A percentile compares a stretch with the other conserved stretches of the same genome.
Conservation (phyloP, 371 early-diverging fungal species). For the Apophysomyces elegans region DNA sequence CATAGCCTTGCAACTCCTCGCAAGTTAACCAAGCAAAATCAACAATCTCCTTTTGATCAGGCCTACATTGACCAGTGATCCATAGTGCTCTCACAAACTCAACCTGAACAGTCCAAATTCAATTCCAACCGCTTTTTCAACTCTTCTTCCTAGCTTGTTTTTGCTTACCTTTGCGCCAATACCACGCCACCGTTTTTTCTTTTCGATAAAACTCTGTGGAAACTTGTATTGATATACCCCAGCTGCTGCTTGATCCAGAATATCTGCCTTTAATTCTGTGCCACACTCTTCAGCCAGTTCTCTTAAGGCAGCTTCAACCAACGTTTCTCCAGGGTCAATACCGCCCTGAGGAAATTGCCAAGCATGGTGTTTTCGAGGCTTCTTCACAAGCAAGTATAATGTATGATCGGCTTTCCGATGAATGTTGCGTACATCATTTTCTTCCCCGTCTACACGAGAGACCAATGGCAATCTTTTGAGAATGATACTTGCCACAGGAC, state of each 20-base stretch:
- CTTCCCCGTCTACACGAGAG: neutral
- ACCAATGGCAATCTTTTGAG: constrained; percentile 14
- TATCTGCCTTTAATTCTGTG: constrained; percentile 69
- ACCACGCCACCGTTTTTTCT: constrained; percentile 20
- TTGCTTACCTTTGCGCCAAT: constrained; percentile 39
- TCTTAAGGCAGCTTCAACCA: constrained; percentile 76
- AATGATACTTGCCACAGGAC: constrained; percentile 29
- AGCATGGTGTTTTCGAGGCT: constrained; percentile 55
- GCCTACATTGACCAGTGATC: constrained; percentile 54
- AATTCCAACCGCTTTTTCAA: neutral
- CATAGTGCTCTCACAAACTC: constrained; percentile 39
- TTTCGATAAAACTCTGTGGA: constrained; percentile 37
- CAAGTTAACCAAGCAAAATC: constrained; percentile 89
- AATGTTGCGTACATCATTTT: constrained; percentile 21
- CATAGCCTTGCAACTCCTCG: constrained; percentile 68
- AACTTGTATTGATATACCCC: constrained; percentile 65
- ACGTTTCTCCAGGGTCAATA: constrained; percentile 64
- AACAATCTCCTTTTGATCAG: constrained; percentile 60
- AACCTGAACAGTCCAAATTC: constrained; percentile 21
- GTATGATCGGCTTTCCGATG: constrained; percentile 21
- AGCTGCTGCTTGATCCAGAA: constrained; percentile 73
- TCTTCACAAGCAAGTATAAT: constrained; percentile 79
- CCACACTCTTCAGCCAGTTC: constrained; percentile 78
- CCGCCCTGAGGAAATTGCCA: constrained; percentile 85
- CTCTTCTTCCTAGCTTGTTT: constrained; percentile 9